Conservation (phyloP, 192 early-diverging fungal species). For the Spizellomyces punctatus region DNA sequence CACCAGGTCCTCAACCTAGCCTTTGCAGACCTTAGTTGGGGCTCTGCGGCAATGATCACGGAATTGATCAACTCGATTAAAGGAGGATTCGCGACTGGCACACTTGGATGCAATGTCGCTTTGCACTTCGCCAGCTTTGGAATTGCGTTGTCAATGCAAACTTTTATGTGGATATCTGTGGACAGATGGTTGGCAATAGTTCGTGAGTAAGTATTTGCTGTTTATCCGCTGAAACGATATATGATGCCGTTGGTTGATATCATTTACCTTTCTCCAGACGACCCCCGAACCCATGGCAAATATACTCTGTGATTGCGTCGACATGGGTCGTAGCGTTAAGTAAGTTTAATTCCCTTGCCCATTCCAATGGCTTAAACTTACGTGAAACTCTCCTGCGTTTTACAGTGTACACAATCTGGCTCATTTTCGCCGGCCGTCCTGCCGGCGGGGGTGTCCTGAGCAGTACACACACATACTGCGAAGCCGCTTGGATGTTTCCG, state of each 20-base stretch:
- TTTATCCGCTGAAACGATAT: neutral
- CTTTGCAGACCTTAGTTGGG: constrained; percentile 1
- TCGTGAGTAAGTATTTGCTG: neutral
- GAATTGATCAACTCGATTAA: neutral
- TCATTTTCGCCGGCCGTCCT: neutral
- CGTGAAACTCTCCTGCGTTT: too few species aligned
- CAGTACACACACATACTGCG: constrained; percentile 3
- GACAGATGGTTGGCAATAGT: neutral
- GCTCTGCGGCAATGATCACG: neutral
- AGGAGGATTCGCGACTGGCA: neutral
- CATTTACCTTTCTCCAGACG: too few species aligned
- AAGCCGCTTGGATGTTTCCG: neutral
- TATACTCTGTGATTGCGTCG: neutral
- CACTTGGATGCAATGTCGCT: neutral
- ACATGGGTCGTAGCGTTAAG: constrained; percentile 1
- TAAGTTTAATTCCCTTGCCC: neutral
- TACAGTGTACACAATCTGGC: neutral
- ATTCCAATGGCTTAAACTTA: too few species aligned
- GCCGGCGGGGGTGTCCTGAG: neutral
- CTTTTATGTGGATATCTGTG: constrained; percentile 6
- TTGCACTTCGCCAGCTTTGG: constrained; percentile 1
- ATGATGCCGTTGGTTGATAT: too few species aligned
- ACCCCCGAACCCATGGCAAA: too few species aligned
- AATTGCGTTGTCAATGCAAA: constrained; percentile 4
- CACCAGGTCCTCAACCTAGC: constrained; percentile 7